phyloP scores from a whole-genome alignment of 2,329 filamentous ascomycete genomes.

The Claviceps digitariae region DNA sequence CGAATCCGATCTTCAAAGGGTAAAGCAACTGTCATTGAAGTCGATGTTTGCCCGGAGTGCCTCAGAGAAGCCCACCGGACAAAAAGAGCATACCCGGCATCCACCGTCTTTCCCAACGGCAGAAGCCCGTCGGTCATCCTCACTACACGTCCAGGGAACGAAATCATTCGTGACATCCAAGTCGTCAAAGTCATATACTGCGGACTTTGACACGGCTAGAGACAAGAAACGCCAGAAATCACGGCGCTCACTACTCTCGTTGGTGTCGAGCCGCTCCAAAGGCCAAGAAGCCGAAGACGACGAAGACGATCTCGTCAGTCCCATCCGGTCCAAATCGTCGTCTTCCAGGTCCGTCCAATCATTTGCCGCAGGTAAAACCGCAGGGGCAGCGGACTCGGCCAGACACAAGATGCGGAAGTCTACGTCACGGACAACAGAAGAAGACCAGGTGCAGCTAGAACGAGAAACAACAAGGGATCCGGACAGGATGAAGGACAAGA shows the following conservation, averaged over 20 bases:
- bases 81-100: background rate
- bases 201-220: background rate
- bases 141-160: background rate
- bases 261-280: background rate
- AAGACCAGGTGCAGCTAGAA: conserved; percentile 15
- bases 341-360: conserved; percentile 7
- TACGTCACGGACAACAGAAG: conserved; percentile 15
- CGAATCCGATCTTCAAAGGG: background rate
- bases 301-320: conserved; percentile 1
- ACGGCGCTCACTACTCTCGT: conserved; percentile 2
- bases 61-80: background rate
- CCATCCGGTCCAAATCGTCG: conserved; percentile 5
- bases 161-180: background rate
- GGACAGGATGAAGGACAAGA: background rate
- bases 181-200: background rate
- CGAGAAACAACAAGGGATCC: conserved; percentile 9
- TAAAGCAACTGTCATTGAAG: background rate
- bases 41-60: background rate
- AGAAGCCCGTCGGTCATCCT: background rate
- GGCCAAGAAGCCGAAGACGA: conserved; percentile 1
- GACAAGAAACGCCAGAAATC: conserved; percentile 1
- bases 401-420: conserved; percentile 16
- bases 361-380: conserved; percentile 7
- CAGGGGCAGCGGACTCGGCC: conserved; percentile 1
- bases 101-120: background rate